Conservation (phyloP, 768 basidiomycete species). For the Auricularia sp. region DNA sequence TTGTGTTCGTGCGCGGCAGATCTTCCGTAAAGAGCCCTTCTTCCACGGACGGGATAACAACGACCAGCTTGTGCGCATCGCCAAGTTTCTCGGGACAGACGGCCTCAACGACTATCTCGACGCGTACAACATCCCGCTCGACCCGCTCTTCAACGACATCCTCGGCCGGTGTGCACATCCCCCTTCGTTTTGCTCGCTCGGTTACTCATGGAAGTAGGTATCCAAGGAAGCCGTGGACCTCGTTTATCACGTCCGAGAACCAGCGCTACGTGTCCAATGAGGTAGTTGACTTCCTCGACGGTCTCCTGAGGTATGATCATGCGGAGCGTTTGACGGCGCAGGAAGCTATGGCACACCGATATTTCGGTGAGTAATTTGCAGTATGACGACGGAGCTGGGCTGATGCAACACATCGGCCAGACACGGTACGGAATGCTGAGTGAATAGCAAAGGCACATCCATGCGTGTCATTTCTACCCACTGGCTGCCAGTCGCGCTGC, state of each 20-base stretch:
- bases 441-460: too few relatives aligned
- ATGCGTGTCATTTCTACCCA: too few relatives aligned
- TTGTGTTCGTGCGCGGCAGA: slow-evolving; percentile 24
- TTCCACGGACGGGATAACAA: slow-evolving; percentile 67
- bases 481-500: too few relatives aligned
- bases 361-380: slow-evolving; percentile 38
- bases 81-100: slow-evolving; percentile 59
- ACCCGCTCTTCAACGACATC: slow-evolving; percentile 47
- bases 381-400: too few relatives aligned
- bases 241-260: slow-evolving; percentile 49
- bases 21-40: slow-evolving; percentile 66
- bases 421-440: too few relatives aligned
- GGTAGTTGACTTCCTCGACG: slow-evolving; percentile 57
- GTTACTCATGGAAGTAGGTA: slow-evolving; percentile 29
- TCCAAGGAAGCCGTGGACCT: slow-evolving; percentile 53
- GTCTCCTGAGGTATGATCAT: slow-evolving; percentile 59
- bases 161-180: slow-evolving; percentile 31
- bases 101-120: slow-evolving; percentile 50
- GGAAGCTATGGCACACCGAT: slow-evolving; percentile 57
- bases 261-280: slow-evolving; percentile 49
- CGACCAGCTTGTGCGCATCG: slow-evolving; percentile 61
- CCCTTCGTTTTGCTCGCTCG: not conserved
- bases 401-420: too few relatives aligned
- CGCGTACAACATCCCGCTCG: slow-evolving; percentile 55
- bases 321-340: slow-evolving; percentile 55